Evolutionary conservation across 768 basidiomycete genomes (phyloP), one percentile per base, ranked within the genome.

Genomic region (Mycena galericulata): DNA sequence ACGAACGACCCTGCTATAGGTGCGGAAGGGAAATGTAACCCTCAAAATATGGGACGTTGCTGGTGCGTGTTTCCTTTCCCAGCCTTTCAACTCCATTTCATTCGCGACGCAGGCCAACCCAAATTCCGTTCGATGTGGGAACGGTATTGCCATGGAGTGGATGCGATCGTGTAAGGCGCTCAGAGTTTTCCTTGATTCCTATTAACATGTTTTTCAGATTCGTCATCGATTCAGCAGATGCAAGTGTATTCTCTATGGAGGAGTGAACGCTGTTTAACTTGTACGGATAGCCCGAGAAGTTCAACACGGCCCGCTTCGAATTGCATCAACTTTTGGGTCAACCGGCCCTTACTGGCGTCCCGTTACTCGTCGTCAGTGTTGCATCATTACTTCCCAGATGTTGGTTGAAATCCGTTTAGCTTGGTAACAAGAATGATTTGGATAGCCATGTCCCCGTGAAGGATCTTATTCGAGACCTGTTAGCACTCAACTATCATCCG

Each of bases 41-140:
- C 83, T 98, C 75, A 97, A 96, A 78, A 90, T 98, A 53, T 98
- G 96, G 96, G 96, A 98, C 78, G 93, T 98, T 41, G 96, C 96
- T 69, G 95, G 92, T 94, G 69, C 72, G 88, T 71, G 63, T 11
- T 60, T n/a, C 30, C 20, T 10, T 12, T 4, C 41, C 27, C 69
- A 11, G 24, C 41, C 14, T 26, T 14, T 36, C 34, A 4, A 14
- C 2, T n/a, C 68, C 62, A 64, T 67, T 64, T 61, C 69, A 68
- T 29, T 60, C 22, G 3, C 43, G 55, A 18, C 27, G 12, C 74
- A 92, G 94, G 95, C 32, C 96, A 97, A 82, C 93, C 95, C 8
- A 95, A 94, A 77, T 98, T 97, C 77, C 89, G 96, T 47, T 94
- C 93, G 38, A 96, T 97, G 91, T 98, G 95, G 94, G 95, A 96